phyloP scores from a whole-genome alignment of 2,329 filamentous ascomycete genomes.

The Fusarium lateritium region DNA sequence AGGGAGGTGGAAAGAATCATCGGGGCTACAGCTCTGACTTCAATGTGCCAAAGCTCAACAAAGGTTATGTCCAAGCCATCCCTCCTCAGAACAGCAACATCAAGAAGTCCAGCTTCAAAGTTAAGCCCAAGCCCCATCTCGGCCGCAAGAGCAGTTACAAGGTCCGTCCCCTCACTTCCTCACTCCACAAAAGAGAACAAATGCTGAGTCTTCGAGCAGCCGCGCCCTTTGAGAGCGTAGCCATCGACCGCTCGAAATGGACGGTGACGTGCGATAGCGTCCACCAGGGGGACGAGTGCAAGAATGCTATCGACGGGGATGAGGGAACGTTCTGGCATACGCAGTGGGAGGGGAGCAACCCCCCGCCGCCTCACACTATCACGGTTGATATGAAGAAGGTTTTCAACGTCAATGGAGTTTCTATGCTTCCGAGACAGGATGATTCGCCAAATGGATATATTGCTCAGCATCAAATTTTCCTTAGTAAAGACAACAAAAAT shows the following conservation, averaged over 20 bases:
- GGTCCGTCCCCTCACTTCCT: conserved; percentile 11
- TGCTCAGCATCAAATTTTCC: conserved; percentile 10
- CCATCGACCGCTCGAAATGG: conserved; percentile 28
- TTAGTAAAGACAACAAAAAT: conserved; percentile 25
- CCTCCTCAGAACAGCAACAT: neutral
- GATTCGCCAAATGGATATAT: conserved; percentile 20
- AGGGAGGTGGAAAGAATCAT: conserved; percentile 22
- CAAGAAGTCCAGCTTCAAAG: conserved; percentile 2
- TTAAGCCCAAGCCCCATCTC: conserved; percentile 12
- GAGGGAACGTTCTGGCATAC: conserved; percentile 27
- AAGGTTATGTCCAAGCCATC: conserved; percentile 16
- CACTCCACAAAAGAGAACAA: conserved; percentile 5
- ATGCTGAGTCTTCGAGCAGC: conserved; percentile 31
- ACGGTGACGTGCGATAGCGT: conserved; percentile 29
- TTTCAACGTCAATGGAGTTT: conserved; percentile 29
- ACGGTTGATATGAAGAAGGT: conserved; percentile 32
- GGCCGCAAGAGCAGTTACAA: neutral
- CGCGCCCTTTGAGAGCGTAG: conserved; percentile 11
- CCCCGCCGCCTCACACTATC: conserved; percentile 31
- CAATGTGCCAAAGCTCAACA: conserved; percentile 18
- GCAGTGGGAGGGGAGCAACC: conserved; percentile 10
- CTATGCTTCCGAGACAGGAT: conserved; percentile 37
- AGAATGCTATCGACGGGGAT: conserved; percentile 24
- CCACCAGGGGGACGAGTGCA: conserved; percentile 19
- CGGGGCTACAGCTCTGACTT: neutral